These are phyloP conservation scores for Aspergillus sp. DNA, from an alignment of 2,329 filamentous ascomycete genomes.

Conservation along the genomic window DNA sequence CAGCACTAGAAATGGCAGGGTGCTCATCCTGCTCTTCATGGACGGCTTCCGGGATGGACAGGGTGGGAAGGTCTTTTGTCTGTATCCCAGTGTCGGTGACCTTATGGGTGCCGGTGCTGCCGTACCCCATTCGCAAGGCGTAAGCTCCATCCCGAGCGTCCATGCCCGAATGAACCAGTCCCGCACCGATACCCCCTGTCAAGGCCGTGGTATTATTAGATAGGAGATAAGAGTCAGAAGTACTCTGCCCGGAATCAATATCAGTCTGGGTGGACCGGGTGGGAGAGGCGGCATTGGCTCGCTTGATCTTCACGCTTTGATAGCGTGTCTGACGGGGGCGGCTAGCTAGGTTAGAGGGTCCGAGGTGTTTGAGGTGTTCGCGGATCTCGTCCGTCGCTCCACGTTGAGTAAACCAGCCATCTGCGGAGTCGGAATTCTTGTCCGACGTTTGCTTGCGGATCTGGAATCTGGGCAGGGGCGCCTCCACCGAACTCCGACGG, in stretches of 20 bases:
- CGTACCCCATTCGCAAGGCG: constrained; percentile 58
- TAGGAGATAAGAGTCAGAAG: constrained; percentile 34
- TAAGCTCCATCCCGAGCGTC: constrained; percentile 66
- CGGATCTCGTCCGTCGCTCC: constrained; percentile 55
- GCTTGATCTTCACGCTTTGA: constrained; percentile 65
- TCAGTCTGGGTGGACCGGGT: constrained; percentile 35
- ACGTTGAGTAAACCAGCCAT: constrained; percentile 43
- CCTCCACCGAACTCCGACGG: constrained; percentile 35
- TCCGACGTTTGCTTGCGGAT: constrained; percentile 36
- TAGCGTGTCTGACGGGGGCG: constrained; percentile 61
- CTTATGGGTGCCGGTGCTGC: constrained; percentile 39
- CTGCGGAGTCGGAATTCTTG: constrained; percentile 25
- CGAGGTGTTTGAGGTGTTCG: constrained; percentile 62
- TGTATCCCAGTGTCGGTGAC: constrained; percentile 20
- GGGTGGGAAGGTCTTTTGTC: constrained; percentile 23
- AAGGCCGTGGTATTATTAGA: constrained; percentile 35
- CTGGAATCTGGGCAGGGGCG: constrained; percentile 41
- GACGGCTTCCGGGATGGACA: constrained; percentile 33
- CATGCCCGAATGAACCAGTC: constrained; percentile 53
- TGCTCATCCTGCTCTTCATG: constrained; percentile 30
- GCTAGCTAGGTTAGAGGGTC: constrained; percentile 62
- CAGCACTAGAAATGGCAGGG: constrained; percentile 21
- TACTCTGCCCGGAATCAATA: constrained; percentile 40
- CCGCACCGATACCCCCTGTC: constrained; percentile 54
- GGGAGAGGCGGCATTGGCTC: constrained; percentile 41